These are phyloP conservation scores for Periglandula ipomoeae DNA, from an alignment of 2,329 filamentous ascomycete genomes.

Conservation along the genomic window DNA sequence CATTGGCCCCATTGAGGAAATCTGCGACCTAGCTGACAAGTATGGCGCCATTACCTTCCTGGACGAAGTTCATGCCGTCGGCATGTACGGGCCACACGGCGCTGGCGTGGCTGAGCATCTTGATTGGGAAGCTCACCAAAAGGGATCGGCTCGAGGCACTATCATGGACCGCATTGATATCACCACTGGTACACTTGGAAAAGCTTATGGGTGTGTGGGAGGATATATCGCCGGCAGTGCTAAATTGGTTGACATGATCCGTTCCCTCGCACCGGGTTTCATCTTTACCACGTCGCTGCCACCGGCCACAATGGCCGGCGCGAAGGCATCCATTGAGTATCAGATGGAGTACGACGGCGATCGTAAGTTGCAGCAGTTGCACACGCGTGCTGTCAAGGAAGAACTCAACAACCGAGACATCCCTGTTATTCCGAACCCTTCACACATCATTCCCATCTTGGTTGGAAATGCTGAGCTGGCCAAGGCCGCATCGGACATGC, in stretches of 20 bases:
- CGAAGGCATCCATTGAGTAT: conserved; percentile 85
- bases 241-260: conserved; percentile 83
- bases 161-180: conserved; percentile 96
- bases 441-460: conserved; percentile 88
- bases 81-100: conserved; percentile 96
- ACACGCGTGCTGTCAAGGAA: conserved; percentile 90
- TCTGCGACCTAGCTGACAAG: conserved; percentile 93
- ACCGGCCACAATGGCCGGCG: conserved; percentile 93
- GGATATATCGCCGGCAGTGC: conserved; percentile 91
- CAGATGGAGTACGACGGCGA: conserved; percentile 81
- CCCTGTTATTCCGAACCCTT: conserved; percentile 94
- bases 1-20: conserved; percentile 89
- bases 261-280: conserved; percentile 91
- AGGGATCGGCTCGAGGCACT: conserved; percentile 67
- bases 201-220: conserved; percentile 95
- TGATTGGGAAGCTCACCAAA: conserved; percentile 78
- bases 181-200: conserved; percentile 93
- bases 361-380: conserved; percentile 85
- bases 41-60: conserved; percentile 96
- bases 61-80: conserved; percentile 97
- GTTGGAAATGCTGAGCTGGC: conserved; percentile 91
- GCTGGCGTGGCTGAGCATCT: conserved; percentile 96
- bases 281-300: conserved; percentile 98
- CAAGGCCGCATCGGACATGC: conserved; percentile 84
- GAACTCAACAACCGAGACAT: conserved; percentile 72